Evolutionary conservation across 2,329 filamentous ascomycete species (phyloP).

Genomic region (Aspergillus ruber): DNA sequence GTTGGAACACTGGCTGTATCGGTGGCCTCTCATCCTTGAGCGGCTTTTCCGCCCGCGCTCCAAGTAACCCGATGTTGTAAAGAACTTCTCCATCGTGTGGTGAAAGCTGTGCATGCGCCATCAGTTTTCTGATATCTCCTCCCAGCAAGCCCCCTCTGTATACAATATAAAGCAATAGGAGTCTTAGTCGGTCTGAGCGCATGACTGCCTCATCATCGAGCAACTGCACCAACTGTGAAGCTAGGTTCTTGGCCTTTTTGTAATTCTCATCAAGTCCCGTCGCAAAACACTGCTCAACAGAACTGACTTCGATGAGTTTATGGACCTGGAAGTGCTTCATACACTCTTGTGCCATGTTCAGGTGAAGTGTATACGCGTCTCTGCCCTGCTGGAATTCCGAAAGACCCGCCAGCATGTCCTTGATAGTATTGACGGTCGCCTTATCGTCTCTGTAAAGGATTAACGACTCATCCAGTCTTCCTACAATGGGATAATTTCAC

Average conservation of each 20-base stretch:
- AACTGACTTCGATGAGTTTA: constrained; percentile 80
- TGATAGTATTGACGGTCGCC: constrained; percentile 80
- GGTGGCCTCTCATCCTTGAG: constrained; percentile 71
- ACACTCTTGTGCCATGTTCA: constrained; percentile 94
- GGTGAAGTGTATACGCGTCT: constrained; percentile 85
- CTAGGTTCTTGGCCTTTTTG: constrained; percentile 80
- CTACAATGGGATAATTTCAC: constrained; percentile 7
- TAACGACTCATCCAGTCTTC: constrained; percentile 3
- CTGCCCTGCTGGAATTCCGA: constrained; percentile 95
- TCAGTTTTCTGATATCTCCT: constrained; percentile 76
- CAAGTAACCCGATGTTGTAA: constrained; percentile 70
- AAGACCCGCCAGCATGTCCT: constrained; percentile 92
- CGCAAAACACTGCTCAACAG: constrained; percentile 81
- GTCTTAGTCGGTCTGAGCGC: constrained; percentile 68
- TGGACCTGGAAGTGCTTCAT: constrained; percentile 86
- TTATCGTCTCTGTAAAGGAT: constrained; percentile 49
- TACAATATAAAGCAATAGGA: constrained; percentile 78
- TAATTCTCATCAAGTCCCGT: constrained; percentile 91
- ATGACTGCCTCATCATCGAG: constrained; percentile 74
- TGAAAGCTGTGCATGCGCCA: constrained; percentile 75
- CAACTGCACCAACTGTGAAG: constrained; percentile 78
- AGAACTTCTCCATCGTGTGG: constrained; percentile 66
- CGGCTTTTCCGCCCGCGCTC: constrained; percentile 62
- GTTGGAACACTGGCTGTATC: constrained; percentile 63
- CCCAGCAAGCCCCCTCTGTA: constrained; percentile 78